Conservation (phyloP, 257 asterid species). For the Solanum tarapatanum region DNA sequence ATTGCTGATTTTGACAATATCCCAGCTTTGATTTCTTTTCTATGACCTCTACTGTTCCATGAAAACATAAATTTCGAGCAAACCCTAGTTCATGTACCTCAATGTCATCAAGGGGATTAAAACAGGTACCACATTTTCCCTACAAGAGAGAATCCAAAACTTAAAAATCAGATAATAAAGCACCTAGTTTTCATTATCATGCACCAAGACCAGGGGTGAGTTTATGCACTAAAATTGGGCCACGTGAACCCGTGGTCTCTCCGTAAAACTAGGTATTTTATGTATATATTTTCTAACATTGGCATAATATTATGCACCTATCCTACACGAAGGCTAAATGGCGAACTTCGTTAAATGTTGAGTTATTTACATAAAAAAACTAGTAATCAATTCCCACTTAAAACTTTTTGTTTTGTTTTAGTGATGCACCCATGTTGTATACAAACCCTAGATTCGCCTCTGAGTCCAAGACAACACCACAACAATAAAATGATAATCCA, state of each 20-base stretch:
- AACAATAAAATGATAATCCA: neutral
- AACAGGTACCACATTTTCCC: neutral
- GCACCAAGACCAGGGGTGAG: neutral
- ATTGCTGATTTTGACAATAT: neutral
- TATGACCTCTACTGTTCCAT: neutral
- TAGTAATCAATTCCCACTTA: neutral
- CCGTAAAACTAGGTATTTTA: neutral
- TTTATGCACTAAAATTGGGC: neutral
- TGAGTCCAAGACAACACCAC: neutral
- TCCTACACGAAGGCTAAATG: neutral
- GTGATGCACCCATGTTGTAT: neutral
- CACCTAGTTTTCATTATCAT: neutral
- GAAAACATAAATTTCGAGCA: neutral
- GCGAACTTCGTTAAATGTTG: neutral
- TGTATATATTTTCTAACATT: neutral
- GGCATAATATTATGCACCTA: neutral
- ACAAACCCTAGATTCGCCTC: neutral
- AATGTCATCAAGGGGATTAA: neutral
- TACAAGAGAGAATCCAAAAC: neutral
- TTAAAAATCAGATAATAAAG: neutral
- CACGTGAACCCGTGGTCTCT: neutral
- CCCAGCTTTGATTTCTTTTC: neutral
- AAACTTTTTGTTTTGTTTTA: neutral
- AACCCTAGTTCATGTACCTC: neutral
- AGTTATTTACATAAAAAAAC: neutral